Evolutionary conservation across 176 grass and related monocot genomes (phyloP), one percentile per base, ranked within the genome.

Genomic region (Sorghum bicolor): DNA sequence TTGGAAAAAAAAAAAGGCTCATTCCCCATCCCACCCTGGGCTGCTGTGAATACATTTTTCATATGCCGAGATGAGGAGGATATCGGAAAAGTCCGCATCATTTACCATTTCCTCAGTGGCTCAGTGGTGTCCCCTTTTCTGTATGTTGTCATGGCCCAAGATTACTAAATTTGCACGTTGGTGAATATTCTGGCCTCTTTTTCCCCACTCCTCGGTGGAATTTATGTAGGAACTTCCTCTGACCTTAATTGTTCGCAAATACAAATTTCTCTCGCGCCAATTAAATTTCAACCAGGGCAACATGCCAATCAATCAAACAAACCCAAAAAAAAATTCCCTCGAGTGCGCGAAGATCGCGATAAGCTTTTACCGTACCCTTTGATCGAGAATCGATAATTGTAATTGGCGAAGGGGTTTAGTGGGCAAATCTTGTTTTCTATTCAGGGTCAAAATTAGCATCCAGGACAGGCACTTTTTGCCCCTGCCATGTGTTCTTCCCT

Each of bases 371-470:
- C 71, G 17, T 81, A 67, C 64, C 29, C 62, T 4, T 34, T 28
- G 13, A 22, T 69, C 47, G 36, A 48, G 33, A 82, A 87, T 34
- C 32, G 2, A 33, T 2, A 7, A 67, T 75, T 84, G 13, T 74
- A 58, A 78, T 86, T 78, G 70, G 69, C 10, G 11, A 65, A 37
- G 55, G 55, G 64, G 11, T 13, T 78, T 67, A 82, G 64, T 71
- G 78, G 33, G 63, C 41, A 73, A 7, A 38, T 79, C 50, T 55
- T 26, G 14, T 80, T 86, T 86, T 83, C 34, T 86, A 67, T 60
- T 34, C 84, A 9, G 12, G 80, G 88, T 90, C 84, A 90, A 86
- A 40, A 60, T 74, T 61, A 83, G 88, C 58, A 90, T 90, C 84
- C 84, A 9, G 37, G 30, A 14, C 65, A 40, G 11, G 12, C 67